Conservation (phyloP, 352 stramenopile genomes). For the Pythium guiyangense region DNA sequence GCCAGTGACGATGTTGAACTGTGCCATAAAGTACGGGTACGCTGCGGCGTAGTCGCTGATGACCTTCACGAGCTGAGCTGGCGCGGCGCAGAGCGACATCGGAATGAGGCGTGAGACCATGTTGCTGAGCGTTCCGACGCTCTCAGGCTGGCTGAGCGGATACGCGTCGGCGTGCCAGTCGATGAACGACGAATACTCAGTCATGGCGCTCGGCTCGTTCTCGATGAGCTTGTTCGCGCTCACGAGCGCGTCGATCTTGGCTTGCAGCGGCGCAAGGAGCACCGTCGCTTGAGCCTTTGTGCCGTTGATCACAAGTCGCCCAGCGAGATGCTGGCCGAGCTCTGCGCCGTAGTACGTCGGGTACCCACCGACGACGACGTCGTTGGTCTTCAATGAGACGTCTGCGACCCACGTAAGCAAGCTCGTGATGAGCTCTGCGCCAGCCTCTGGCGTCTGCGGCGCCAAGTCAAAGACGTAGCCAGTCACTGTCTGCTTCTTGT, state of each 20-base stretch:
- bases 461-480: no score
- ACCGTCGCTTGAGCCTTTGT: neutral
- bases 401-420: conserved; percentile 2
- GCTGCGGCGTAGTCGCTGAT: neutral
- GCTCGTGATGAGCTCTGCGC: no score
- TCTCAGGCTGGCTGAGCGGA: neutral
- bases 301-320: conserved; percentile 2
- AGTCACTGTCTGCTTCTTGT: no score
- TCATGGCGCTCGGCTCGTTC: neutral
- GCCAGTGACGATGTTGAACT: conserved; percentile 6
- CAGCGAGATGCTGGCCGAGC: neutral
- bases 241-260: neutral
- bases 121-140: conserved; percentile 1
- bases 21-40: neutral
- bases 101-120: conserved; percentile 3
- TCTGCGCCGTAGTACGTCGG: neutral
- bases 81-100: neutral
- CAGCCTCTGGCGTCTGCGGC: no score
- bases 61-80: conserved; percentile 3
- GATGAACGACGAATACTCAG: conserved; percentile 1
- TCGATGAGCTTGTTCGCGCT: neutral
- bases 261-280: neutral
- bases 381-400: neutral
- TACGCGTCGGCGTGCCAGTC: conserved; percentile 1
- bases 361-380: conserved; percentile 1